Percentiles rank a stretch among this genome's conserved stretches.
These are phyloP conservation scores for Phytophthora constricta DNA, from an alignment of 352 stramenopile species.

Conservation along the genomic window DNA sequence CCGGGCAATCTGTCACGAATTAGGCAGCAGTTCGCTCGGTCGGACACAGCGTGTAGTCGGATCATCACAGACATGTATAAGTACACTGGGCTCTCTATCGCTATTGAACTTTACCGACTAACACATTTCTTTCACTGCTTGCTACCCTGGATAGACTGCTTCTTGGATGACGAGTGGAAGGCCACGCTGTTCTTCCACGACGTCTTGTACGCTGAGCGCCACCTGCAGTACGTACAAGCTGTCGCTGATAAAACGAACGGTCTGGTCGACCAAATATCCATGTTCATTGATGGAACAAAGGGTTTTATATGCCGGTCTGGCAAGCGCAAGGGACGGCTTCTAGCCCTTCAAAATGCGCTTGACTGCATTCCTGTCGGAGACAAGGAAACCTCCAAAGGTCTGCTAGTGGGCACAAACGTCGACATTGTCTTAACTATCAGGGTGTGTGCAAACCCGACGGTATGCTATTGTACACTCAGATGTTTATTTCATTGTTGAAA, in stretches of 20 bases:
- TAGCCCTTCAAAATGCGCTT: neutral
- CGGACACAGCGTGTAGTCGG: slow-evolving; percentile 6
- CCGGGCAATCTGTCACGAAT: slow-evolving; percentile 8
- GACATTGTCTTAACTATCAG: slow-evolving; percentile 18
- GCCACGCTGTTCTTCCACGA: slow-evolving; percentile 9
- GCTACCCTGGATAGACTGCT: slow-evolving; percentile 5
- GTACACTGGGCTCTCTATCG: neutral
- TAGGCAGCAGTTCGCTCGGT: slow-evolving; percentile 10
- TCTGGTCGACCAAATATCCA: no score
- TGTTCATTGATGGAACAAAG: slow-evolving; percentile 13
- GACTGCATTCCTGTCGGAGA: slow-evolving; percentile 5
- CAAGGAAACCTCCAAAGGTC: slow-evolving; percentile 9
- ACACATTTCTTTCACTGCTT: neutral
- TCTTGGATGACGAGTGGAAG: slow-evolving; percentile 9
- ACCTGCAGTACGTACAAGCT: neutral
- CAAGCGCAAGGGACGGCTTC: neutral
- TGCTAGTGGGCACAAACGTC: slow-evolving; percentile 11
- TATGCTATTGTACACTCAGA: no score
- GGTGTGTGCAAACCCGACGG: slow-evolving; percentile 8
- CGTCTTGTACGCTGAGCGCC: neutral
- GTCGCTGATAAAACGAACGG: neutral
- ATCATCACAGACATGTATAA: slow-evolving; percentile 14
- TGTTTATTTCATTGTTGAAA: neutral
- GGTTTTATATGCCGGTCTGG: slow-evolving; percentile 12
- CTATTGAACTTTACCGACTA: no score